phyloP scores from a whole-genome alignment of 2,329 filamentous ascomycete genomes.

The Claviceps pusilla region DNA sequence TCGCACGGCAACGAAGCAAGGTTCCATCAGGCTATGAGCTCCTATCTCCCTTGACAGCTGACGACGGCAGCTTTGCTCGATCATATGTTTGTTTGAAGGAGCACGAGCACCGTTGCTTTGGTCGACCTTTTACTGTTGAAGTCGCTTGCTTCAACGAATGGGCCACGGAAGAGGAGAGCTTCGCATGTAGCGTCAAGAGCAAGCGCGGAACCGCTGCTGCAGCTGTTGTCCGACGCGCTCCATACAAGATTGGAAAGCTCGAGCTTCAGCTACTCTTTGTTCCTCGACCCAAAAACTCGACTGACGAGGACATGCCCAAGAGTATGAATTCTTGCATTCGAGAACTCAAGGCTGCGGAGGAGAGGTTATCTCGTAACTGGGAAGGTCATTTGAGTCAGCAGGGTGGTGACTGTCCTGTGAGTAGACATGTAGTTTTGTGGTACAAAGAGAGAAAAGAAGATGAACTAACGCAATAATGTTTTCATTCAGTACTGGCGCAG shows the following conservation, averaged over 20 bases:
- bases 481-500: constrained; percentile 75
- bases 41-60: constrained; percentile 69
- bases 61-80: constrained; percentile 86
- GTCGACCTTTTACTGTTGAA: constrained; percentile 74
- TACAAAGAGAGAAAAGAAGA: neutral
- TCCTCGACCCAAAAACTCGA: constrained; percentile 71
- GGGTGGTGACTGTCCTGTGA: constrained; percentile 90
- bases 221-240: constrained; percentile 63
- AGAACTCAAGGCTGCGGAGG: constrained; percentile 82
- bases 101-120: constrained; percentile 77
- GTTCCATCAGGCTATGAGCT: constrained; percentile 72
- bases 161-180: constrained; percentile 71
- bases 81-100: constrained; percentile 90
- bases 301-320: constrained; percentile 96
- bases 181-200: constrained; percentile 81
- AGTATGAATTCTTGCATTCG: constrained; percentile 95
- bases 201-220: constrained; percentile 60
- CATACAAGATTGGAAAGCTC: constrained; percentile 93
- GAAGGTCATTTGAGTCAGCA: constrained; percentile 91
- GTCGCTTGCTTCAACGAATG: constrained; percentile 97
- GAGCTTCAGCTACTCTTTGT: constrained; percentile 91
- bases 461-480: constrained; percentile 21
- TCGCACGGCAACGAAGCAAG: constrained; percentile 44
- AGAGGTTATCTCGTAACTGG: constrained; percentile 59
- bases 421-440: constrained; percentile 21